Conservation (phyloP, 768 basidiomycete species). For the Ramaria sp. region DNA sequence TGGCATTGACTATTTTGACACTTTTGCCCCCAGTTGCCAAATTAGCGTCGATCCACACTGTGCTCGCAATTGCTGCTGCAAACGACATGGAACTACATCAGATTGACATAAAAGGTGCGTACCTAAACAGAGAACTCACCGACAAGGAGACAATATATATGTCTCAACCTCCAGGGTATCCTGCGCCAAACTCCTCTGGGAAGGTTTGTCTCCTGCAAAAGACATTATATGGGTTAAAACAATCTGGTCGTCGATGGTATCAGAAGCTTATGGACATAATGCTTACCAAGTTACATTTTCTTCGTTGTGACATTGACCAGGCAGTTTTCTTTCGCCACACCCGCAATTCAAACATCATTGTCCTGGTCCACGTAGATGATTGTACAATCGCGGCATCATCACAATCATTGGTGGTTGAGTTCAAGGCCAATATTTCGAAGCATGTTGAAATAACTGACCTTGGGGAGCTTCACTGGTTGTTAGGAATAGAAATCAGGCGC, state of each 20-base stretch:
- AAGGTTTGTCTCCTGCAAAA: conserved; percentile 14
- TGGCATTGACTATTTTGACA: conserved; percentile 23
- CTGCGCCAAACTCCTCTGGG: conserved; percentile 22
- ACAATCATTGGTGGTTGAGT: background rate
- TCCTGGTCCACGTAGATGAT: conserved; percentile 22
- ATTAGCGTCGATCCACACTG: conserved; percentile 20
- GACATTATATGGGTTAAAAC: conserved; percentile 28
- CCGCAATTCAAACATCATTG: background rate
- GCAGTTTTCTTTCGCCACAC: conserved; percentile 12
- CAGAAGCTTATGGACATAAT: conserved; percentile 21
- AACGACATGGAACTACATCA: conserved; percentile 27
- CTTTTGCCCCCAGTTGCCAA: conserved; percentile 11
- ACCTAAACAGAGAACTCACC: too few relatives aligned
- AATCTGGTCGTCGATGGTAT: conserved; percentile 26
- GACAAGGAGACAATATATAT: too few relatives aligned
- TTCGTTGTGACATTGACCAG: conserved; percentile 18
- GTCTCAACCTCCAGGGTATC: too few relatives aligned
- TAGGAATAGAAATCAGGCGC: conserved; percentile 23
- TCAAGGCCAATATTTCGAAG: background rate
- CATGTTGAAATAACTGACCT: conserved; percentile 5
- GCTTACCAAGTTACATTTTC: conserved; percentile 23
- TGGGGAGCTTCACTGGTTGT: conserved; percentile 14
- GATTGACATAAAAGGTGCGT: conserved; percentile 30
- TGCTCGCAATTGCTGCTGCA: conserved; percentile 25
- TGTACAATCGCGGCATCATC: conserved; percentile 18